Evolutionary conservation across 2,329 filamentous ascomycete species (phyloP), one percentile per base, ranked within the genome.

Genomic region (Venturia asperata): DNA sequence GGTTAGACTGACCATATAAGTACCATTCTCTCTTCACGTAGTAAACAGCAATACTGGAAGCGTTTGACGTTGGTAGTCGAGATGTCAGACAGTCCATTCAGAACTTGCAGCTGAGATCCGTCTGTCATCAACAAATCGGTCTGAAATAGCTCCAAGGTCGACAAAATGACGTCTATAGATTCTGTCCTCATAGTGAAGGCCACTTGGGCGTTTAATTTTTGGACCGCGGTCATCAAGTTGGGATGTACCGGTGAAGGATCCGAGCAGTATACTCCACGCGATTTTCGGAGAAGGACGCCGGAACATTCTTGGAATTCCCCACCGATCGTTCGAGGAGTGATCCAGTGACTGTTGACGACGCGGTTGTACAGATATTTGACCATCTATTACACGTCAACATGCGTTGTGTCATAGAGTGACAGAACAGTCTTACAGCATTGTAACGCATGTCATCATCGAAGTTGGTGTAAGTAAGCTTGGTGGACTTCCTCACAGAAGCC

Each of bases 141-240:
- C 64, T 81, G 78, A 42, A 73, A 72, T 7, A 75, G 73, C 9
- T 75, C 67, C 30, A 82, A 67, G 0, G 74, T 74, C n/a, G 74
- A 71, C 66, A 81, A 74, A 43, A 82, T 77, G 19, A 77, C 77
- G 24, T 77, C 74, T 37, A 79, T 79, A 65, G 80, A 79, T 58
- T 80, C 75, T 1, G 79, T 78, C 11, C 76, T 77, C 77, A 83
- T 80, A 11, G 81, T 82, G 66, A 82, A 74, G 17, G 79, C 79
- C 42, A 81, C 78, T 19, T 75, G 73, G 24, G 79, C 74, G 67
- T 81, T 80, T 65, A 82, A 74, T 63, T 75, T 75, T 63, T 77
- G 75, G 7, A 80, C 76, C 9, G 80, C 78, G 4, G 70, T 75
- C 13, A 79, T 69, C 10, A 82, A 72, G 11, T 74, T 68, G 19